Evolutionary conservation across 371 early-diverging fungal genomes (phyloP).

Genomic region (Mortierella sp.): DNA sequence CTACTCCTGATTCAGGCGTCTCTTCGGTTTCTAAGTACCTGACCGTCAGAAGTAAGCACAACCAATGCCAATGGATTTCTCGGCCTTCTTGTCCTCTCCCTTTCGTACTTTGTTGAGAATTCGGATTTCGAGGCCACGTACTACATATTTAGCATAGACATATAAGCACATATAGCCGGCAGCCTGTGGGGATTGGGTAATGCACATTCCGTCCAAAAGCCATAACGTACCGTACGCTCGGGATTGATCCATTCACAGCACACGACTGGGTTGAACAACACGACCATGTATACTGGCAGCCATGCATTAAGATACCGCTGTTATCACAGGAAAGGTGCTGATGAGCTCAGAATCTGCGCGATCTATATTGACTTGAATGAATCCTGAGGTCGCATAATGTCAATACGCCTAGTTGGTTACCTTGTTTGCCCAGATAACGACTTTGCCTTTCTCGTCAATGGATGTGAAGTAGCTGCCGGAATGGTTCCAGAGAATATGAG

Average conservation of each 20-base stretch:
- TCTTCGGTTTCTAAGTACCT: conserved; percentile 10
- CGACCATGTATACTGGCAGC: conserved; percentile 47
- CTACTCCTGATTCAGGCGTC: too few species aligned
- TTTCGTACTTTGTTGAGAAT: conserved; percentile 28
- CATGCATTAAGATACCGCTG: conserved; percentile 49
- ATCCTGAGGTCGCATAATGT: background rate
- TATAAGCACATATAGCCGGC: background rate
- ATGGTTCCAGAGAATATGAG: conserved; percentile 44
- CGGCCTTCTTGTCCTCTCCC: conserved; percentile 37
- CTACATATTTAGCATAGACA: conserved; percentile 2
- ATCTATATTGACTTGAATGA: too few species aligned
- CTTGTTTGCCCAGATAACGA: conserved; percentile 51
- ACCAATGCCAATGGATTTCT: conserved; percentile 36
- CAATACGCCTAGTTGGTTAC: conserved; percentile 9
- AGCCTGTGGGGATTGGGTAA: background rate
- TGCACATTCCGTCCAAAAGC: background rate
- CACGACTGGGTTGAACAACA: conserved; percentile 38
- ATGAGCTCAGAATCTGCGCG: too few species aligned
- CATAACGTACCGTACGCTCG: conserved; percentile 43
- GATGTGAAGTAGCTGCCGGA: conserved; percentile 45
- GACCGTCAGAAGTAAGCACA: conserved; percentile 43
- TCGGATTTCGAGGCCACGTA: conserved; percentile 43
- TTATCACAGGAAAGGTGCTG: background rate
- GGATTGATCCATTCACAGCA: conserved; percentile 55
- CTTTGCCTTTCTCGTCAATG: conserved; percentile 51